These are phyloP conservation scores for Sphaceloma murrayae DNA, from an alignment of 2,329 filamentous ascomycete genomes.

Conservation along the genomic window DNA sequence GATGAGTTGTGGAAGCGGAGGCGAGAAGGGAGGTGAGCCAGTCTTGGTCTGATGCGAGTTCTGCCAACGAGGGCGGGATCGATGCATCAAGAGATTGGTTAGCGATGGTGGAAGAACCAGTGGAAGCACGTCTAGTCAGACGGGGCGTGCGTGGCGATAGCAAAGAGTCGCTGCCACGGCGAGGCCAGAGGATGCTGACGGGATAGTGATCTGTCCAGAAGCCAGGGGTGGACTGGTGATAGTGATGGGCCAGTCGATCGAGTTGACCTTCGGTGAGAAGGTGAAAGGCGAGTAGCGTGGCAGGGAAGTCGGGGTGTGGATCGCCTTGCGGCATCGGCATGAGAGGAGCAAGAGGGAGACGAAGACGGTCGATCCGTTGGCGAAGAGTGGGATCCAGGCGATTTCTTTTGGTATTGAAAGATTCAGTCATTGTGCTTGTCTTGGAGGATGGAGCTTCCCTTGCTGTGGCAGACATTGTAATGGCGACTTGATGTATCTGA, in stretches of 20 bases:
- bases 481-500: neutral
- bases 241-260: conserved; percentile 60
- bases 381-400: conserved; percentile 32
- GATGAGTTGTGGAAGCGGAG: neutral
- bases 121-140: neutral
- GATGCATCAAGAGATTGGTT: too few relatives aligned
- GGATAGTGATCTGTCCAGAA: conserved; percentile 54
- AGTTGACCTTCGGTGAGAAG: conserved; percentile 62
- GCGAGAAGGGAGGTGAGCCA: too few relatives aligned
- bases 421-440: neutral
- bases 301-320: conserved; percentile 57
- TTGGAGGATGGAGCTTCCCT: neutral
- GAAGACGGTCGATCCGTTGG: conserved; percentile 56
- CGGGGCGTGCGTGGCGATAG: neutral
- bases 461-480: neutral
- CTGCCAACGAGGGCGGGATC: too few relatives aligned
- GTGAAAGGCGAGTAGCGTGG: conserved; percentile 60
- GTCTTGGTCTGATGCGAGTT: too few relatives aligned
- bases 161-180: conserved; percentile 1
- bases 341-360: conserved; percentile 55
- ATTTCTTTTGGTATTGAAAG: neutral
- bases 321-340: conserved; percentile 47
- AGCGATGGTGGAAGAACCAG: neutral
- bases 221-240: conserved; percentile 57
- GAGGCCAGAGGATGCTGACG: conserved; percentile 54